Evolutionary conservation across 2,329 filamentous ascomycete genomes (phyloP).

Genomic region (Chaetomiaceae sp.): DNA sequence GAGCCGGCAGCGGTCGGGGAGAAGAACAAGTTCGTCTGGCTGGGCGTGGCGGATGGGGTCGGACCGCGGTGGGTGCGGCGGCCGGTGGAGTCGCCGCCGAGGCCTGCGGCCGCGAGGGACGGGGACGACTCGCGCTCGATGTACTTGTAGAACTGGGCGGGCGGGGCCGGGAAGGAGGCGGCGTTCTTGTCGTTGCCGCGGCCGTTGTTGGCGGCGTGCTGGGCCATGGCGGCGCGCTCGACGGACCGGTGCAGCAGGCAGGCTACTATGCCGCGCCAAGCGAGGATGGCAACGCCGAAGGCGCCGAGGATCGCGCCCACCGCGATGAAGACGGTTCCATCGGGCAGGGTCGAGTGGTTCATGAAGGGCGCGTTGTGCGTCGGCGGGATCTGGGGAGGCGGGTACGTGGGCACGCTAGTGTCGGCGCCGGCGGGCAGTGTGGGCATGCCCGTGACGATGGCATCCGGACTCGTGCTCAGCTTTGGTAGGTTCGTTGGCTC

Average conservation of each 20-base stretch:
- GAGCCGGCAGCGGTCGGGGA: slow-evolving; percentile 77
- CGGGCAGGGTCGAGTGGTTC: slow-evolving; percentile 75
- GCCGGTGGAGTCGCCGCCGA: slow-evolving; percentile 44
- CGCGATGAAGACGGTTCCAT: slow-evolving; percentile 93
- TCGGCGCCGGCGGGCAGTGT: slow-evolving; percentile 34
- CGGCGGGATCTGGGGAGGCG: slow-evolving; percentile 71
- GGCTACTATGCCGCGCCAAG: slow-evolving; percentile 82
- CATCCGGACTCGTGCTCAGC: slow-evolving; percentile 7
- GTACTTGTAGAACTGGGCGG: slow-evolving; percentile 60
- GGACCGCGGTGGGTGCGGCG: slow-evolving; percentile 48
- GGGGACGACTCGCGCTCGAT: slow-evolving; percentile 52
- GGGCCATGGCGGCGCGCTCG: slow-evolving; percentile 71
- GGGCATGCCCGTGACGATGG: slow-evolving; percentile 32
- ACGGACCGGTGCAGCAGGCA: slow-evolving; percentile 91
- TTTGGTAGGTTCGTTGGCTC: slow-evolving; percentile 1
- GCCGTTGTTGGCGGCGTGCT: slow-evolving; percentile 53
- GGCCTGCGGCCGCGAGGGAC: slow-evolving; percentile 41
- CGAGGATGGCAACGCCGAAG: slow-evolving; percentile 71
- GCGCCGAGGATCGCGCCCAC: slow-evolving; percentile 85
- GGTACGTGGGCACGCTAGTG: slow-evolving; percentile 49
- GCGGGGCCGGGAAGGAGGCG: slow-evolving; percentile 47
- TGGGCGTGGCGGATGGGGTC: slow-evolving; percentile 50
- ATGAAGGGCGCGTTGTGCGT: slow-evolving; percentile 85
- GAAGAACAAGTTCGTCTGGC: slow-evolving; percentile 78
- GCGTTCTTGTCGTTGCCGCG: slow-evolving; percentile 50